A percentile compares a stretch with the other conserved stretches of the same genome.
Evolutionary conservation across 768 basidiomycete genomes (phyloP).

Genomic region (Strobilomyces echinocephalus): DNA sequence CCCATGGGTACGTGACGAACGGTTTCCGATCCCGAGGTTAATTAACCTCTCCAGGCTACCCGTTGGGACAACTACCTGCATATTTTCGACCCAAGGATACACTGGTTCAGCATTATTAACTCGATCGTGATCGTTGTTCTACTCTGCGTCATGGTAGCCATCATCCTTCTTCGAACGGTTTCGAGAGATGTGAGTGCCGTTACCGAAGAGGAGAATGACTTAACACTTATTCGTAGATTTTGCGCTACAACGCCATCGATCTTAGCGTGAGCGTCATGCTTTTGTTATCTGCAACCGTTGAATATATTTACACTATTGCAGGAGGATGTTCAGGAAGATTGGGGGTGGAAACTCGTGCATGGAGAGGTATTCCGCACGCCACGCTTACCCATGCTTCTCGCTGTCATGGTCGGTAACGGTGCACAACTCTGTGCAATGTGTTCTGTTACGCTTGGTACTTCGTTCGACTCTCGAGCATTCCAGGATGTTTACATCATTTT

Average conservation of each 20-base stretch:
- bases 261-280: conserved; percentile 56
- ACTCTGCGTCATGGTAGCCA: conserved; percentile 89
- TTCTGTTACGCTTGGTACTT: conserved; percentile 73
- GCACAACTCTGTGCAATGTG: conserved; percentile 68
- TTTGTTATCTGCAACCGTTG: not conserved
- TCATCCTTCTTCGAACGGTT: conserved; percentile 83
- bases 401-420: conserved; percentile 83
- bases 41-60: conserved; percentile 58
- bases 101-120: conserved; percentile 95
- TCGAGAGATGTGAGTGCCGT: conserved; percentile 67
- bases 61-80: conserved; percentile 97
- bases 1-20: conserved; percentile 55
- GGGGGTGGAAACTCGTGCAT: conserved; percentile 97
- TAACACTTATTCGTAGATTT: conserved; percentile 11
- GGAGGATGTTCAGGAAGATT: conserved; percentile 97
- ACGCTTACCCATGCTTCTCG: conserved; percentile 66
- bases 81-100: conserved; percentile 89
- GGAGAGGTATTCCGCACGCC: conserved; percentile 94
- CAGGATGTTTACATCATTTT: conserved; percentile 1
- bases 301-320: conserved; percentile 24
- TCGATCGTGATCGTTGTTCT: conserved; percentile 88
- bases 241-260: conserved; percentile 91
- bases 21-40: not conserved
- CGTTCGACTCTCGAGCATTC: not conserved
- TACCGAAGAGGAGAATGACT: not conserved